Evolutionary conservation across 768 basidiomycete genomes (phyloP), one percentile per base, ranked within the genome.

Genomic region (Candolleomyces eurysporus): DNA sequence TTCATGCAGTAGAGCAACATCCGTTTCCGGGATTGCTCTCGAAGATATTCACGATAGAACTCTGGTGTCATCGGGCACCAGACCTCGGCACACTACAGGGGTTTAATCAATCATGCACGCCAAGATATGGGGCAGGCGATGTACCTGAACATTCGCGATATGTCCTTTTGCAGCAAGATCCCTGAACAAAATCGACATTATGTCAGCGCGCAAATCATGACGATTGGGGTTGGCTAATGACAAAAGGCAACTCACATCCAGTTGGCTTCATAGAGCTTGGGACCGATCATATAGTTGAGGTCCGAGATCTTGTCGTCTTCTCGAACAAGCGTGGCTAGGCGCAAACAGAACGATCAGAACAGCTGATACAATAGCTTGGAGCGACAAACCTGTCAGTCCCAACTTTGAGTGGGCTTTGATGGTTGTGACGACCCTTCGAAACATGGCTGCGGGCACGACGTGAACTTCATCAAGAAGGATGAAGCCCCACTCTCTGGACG

Each of bases 1-100:
- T 99, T 99, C 97, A 98, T 99, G 82, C 94, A 98, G 71, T 98
- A 98, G 7, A 99, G 80, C 46, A 99, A 81, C 87, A 97, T 97
- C 65, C 92, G 88, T 73, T 96, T 95, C 61, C 97, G 84, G 39
- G 92, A 92, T 71, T 92, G 90, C 73, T 95, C 92, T 63, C 92
- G 83, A 65, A 99, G 84, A 71, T 99, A 99, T 75, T 99, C 96
- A 65, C 93, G 88, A 74, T 98, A 99, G 73, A 99, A 99, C 72
- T 98, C 96, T 5, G 97, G 96, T 19, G 97, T 96, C 97, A 99
- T 98, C 17, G 94, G 93, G 71, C 97, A 99, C 97, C 97, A 99
- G 8, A 99, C 97, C 75, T 99, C 97, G 16, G 97, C 97, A 71
- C 97, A 99, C 93, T 98, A 67, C 21, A 61, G 21, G 53, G 56